These are phyloP conservation scores for Trichoderma sp. DNA, from an alignment of 2,329 filamentous ascomycete genomes.

Conservation along the genomic window DNA sequence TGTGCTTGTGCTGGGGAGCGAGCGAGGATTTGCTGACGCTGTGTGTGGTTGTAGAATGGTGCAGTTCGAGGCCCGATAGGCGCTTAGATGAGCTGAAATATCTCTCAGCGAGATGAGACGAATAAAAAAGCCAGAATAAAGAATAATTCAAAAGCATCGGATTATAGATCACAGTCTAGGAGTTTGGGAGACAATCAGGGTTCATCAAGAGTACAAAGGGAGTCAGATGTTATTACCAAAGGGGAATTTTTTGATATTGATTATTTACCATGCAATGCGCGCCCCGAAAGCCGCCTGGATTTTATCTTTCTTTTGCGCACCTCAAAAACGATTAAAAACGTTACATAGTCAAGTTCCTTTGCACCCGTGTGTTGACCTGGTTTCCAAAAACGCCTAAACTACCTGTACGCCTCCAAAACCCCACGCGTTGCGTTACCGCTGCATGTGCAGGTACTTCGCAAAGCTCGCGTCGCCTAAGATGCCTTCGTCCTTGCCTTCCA, in stretches of 20 bases:
- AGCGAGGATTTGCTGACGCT: not conserved
- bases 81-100: not conserved
- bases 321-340: not conserved
- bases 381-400: slow-evolving; percentile 13
- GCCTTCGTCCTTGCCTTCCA: slow-evolving; percentile 56
- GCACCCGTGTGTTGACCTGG: not conserved
- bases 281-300: slow-evolving; percentile 1
- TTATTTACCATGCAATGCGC: slow-evolving; percentile 13
- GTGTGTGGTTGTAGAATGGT: slow-evolving; percentile 73
- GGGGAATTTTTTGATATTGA: slow-evolving; percentile 18
- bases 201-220: slow-evolving; percentile 2
- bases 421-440: slow-evolving; percentile 29
- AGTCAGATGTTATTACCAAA: not conserved
- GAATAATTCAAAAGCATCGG: not conserved
- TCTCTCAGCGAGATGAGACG: not conserved
- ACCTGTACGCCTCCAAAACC: not conserved
- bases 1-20: not conserved
- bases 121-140: not conserved
- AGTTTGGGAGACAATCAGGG: slow-evolving; percentile 14
- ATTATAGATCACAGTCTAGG: slow-evolving; percentile 14
- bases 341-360: slow-evolving; percentile 2
- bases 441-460: slow-evolving; percentile 55
- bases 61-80: slow-evolving; percentile 88
- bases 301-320: not conserved
- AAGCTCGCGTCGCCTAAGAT: slow-evolving; percentile 57